Conservation (phyloP, 768 basidiomycete species). For the Butyriboletus loyo region DNA sequence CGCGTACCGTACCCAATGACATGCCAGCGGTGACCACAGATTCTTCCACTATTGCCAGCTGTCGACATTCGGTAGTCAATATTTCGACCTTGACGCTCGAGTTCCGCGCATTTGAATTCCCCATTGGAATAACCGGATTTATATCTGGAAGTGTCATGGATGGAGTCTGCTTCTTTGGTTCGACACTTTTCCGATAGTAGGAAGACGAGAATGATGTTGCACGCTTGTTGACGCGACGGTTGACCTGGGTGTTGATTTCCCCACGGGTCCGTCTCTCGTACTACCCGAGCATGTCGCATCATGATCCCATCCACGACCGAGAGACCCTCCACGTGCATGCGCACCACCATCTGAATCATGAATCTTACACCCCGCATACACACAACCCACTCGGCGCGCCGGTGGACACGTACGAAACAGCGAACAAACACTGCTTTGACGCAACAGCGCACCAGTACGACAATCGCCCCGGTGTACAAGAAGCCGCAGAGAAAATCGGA, state of each 20-base stretch:
- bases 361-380: not conserved
- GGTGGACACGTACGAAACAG: conserved; percentile 14
- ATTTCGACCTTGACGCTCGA: not conserved
- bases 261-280: no score
- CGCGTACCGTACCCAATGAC: not conserved
- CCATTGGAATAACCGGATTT: not conserved
- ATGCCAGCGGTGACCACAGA: not conserved
- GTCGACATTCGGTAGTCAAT: not conserved
- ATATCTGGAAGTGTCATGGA: not conserved
- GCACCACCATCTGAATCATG: not conserved
- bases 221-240: no score
- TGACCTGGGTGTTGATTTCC: no score
- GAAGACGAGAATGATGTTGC: no score
- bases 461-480: conserved; percentile 15
- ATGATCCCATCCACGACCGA: not conserved
- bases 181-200: no score
- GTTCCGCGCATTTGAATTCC: not conserved
- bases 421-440: conserved; percentile 28
- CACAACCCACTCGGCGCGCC: not conserved
- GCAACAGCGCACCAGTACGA: conserved; percentile 24
- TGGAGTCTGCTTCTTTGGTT: no score
- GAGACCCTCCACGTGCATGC: not conserved
- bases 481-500: conserved; percentile 23
- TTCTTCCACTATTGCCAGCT: not conserved
- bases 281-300: no score